Conservation (phyloP, 176 grass and related monocot genomes). For the Areca catechu region DNA sequence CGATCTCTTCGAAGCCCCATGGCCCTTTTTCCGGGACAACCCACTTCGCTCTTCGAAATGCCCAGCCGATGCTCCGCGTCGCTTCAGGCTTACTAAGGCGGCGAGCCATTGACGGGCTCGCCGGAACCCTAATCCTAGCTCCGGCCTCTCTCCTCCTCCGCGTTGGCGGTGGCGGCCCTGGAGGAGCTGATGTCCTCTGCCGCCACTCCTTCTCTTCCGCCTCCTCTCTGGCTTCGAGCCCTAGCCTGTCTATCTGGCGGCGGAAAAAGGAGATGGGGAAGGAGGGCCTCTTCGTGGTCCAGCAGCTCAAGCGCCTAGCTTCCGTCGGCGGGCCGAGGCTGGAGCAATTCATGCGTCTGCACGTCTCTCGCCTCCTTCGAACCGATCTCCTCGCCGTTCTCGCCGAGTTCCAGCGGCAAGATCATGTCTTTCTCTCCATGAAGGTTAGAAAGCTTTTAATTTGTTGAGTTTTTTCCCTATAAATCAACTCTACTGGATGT, state of each 20-base stretch:
- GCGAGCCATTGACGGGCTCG: too few relatives aligned
- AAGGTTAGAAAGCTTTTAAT: conserved; percentile 35
- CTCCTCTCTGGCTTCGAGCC: conserved; percentile 38
- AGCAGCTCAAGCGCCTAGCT: conserved; percentile 75
- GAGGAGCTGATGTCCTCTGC: conserved; percentile 1
- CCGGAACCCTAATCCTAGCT: too few relatives aligned
- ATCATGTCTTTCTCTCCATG: conserved; percentile 64
- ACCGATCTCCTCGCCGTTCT: conserved; percentile 82
- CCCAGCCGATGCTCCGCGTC: too few relatives aligned
- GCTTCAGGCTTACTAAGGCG: too few relatives aligned
- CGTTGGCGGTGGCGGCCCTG: not conserved
- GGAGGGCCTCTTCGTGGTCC: conserved; percentile 81
- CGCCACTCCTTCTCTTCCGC: conserved; percentile 24
- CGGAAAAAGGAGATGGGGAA: conserved; percentile 97
- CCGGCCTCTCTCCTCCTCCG: too few relatives aligned
- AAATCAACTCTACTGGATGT: too few relatives aligned
- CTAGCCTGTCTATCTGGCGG: conserved; percentile 70
- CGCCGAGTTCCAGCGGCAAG: conserved; percentile 73
- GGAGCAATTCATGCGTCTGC: conserved; percentile 61
- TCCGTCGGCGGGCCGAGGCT: conserved; percentile 25
- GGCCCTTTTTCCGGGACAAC: too few relatives aligned
- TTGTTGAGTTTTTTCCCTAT: too few relatives aligned
- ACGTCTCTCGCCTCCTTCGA: conserved; percentile 71
- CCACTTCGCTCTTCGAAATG: too few relatives aligned
- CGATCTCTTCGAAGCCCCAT: too few relatives aligned